These are phyloP conservation scores for Meira nashicola DNA, from an alignment of 1,284 basidiomycete species.

Conservation along the genomic window DNA sequence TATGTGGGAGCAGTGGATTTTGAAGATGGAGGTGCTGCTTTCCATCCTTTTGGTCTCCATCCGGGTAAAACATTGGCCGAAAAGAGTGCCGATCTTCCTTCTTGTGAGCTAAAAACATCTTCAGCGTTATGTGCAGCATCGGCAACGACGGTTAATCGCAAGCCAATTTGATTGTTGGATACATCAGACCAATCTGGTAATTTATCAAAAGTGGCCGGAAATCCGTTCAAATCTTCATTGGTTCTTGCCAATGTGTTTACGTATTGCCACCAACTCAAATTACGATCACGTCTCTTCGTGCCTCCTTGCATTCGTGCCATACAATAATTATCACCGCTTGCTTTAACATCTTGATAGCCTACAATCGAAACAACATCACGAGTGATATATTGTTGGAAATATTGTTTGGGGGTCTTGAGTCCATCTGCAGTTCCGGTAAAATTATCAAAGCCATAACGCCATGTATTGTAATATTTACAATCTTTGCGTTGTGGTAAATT, in stretches of 20 bases:
- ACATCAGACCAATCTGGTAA: slow-evolving; percentile 44
- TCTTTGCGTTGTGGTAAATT: slow-evolving; percentile 22
- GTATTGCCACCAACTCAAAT: slow-evolving; percentile 49
- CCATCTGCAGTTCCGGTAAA: slow-evolving; percentile 34
- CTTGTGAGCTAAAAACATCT: slow-evolving; percentile 31
- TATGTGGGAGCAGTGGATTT: background rate
- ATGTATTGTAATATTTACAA: slow-evolving; percentile 44
- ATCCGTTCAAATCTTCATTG: slow-evolving; percentile 30
- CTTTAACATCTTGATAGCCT: slow-evolving; percentile 33
- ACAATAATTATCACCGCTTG: slow-evolving; percentile 45
- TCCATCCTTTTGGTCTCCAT: slow-evolving; percentile 41
- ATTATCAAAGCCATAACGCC: slow-evolving; percentile 47
- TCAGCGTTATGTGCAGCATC: slow-evolving; percentile 40
- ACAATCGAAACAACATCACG: slow-evolving; percentile 48
- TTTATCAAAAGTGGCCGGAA: slow-evolving; percentile 29
- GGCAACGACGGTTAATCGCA: slow-evolving; percentile 38
- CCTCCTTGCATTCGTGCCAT: slow-evolving; percentile 49
- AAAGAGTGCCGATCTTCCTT: slow-evolving; percentile 46
- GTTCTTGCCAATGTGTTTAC: slow-evolving; percentile 43
- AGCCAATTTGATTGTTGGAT: slow-evolving; percentile 22
- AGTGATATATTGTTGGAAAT: slow-evolving; percentile 36
- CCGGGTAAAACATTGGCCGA: slow-evolving; percentile 26
- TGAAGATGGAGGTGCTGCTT: background rate
- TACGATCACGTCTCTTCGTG: slow-evolving; percentile 36
- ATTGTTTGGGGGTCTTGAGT: slow-evolving; percentile 27